Percentiles rank a stretch among this genome's conserved stretches.
phyloP scores from a whole-genome alignment of 2,329 filamentous ascomycete genomes.

The Ampelomyces quisqualis region DNA sequence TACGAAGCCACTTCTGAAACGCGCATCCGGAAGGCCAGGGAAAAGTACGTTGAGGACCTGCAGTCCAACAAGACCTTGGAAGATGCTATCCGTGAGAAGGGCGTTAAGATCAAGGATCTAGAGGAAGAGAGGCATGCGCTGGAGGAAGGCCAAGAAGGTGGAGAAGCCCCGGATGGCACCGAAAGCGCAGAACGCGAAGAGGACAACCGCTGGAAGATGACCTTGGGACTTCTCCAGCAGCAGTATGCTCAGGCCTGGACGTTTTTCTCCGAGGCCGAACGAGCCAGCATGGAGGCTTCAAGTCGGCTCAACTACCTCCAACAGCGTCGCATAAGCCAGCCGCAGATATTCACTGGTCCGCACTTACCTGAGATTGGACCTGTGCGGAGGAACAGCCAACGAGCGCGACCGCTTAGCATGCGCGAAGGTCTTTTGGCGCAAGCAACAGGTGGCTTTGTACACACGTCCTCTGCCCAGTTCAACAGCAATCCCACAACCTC shows the following conservation, averaged over 20 bases:
- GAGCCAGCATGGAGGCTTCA: conserved; percentile 42
- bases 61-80: conserved; percentile 63
- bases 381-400: conserved; percentile 45
- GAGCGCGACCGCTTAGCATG: conserved; percentile 44
- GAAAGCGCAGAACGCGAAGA: conserved; percentile 50
- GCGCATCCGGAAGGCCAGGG: conserved; percentile 46
- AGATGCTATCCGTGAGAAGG: conserved; percentile 70
- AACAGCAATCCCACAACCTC: conserved; percentile 50
- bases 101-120: conserved; percentile 69
- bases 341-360: conserved; percentile 41
- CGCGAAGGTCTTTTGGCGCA: conserved; percentile 37
- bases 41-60: conserved; percentile 46
- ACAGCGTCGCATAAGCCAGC: conserved; percentile 43
- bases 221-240: conserved; percentile 56
- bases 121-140: conserved; percentile 67
- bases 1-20: conserved; percentile 41
- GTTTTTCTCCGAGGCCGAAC: conserved; percentile 39
- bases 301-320: conserved; percentile 46
- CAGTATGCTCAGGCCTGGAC: conserved; percentile 46
- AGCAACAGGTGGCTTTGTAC: conserved; percentile 39
- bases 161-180: conserved; percentile 41
- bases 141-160: conserved; percentile 46
- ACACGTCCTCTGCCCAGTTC: conserved; percentile 47
- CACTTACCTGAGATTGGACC: conserved; percentile 33
- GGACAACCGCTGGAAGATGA: conserved; percentile 58